Base-by-base conservation (phyloP, 2,329 filamentous ascomycete species). In the Cladophialophora immunda region DNA sequence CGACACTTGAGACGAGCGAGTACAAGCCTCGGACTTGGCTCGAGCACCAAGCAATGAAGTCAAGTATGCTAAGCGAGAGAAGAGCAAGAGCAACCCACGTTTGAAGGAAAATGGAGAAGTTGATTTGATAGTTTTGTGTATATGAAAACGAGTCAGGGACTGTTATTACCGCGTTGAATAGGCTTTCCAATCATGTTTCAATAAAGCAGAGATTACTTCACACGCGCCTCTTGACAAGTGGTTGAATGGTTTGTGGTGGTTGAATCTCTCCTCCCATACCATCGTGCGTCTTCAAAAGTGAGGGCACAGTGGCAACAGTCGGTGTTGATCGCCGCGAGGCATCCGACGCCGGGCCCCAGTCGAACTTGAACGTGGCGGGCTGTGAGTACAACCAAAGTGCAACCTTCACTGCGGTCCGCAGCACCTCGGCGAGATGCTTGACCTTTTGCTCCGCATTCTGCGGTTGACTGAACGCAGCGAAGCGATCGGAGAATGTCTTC, bases 301-400 rank as follows among this genome's bases (percentile, higher is more conserved):
- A 22, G 6, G 47, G 47, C 27, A 52, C 27, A 13, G 27, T 52
- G 6, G 50, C 54, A 5, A 57, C 54, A 2, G 54, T 38, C 19
- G 27, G 29, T 9, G 11, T 36, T 13, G 54, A 36, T 22, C 29
- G 17, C n/a, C 29, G n/a, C 19, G 53, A 32, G 53, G 19, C 22
- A 38, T 59, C 58, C 11, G 25, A n/a, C 36, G 36, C 27, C 34
- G 58, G 27, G 22, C 58, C 38, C 58, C 58, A 60, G 22, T 45
- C 29, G 25, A 47, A 60, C 32, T 9, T 25, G 34, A 60, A 75
- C 1, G 59, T 32, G 52, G 74, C 75, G 9, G 75, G 74, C 56
- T 77, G 75, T 2, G 68, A 36, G 52, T 76, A 76, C 0, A 77
- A 57, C 75, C 73, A 76, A 7, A 56, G 36, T 0, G 75, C 74